Percentiles rank a stretch among this genome's conserved stretches.
These are phyloP conservation scores for Vitis hybrid DNA, from an alignment of 177 flowering plant genomes.

Conservation along the genomic window DNA sequence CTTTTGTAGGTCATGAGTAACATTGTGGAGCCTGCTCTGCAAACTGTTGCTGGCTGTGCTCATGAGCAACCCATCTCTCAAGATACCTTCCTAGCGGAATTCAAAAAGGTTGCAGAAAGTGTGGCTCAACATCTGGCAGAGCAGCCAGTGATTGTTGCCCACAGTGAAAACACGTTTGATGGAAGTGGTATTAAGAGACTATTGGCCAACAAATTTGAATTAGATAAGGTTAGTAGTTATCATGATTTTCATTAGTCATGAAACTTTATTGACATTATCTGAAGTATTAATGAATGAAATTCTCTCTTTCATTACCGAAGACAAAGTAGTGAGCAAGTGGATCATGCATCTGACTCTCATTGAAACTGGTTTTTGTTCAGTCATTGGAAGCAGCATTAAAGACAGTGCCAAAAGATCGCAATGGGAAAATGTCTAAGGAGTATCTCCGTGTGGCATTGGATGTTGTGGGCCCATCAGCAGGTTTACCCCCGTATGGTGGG, in stretches of 20 bases:
- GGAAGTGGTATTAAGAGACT: slow-evolving; percentile 79
- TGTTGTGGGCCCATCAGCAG: slow-evolving; percentile 63
- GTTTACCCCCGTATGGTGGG: slow-evolving; percentile 87
- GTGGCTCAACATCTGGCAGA: slow-evolving; percentile 63
- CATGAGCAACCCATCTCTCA: slow-evolving; percentile 43
- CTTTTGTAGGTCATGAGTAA: slow-evolving; percentile 64
- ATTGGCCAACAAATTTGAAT: slow-evolving; percentile 74
- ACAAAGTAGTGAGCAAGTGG: no score
- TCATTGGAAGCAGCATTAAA: slow-evolving; percentile 49
- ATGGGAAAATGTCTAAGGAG: slow-evolving; percentile 65
- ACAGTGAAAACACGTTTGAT: slow-evolving; percentile 80
- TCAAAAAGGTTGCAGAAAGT: slow-evolving; percentile 46
- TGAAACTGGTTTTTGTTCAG: slow-evolving; percentile 33
- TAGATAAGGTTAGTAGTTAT: slow-evolving; percentile 68
- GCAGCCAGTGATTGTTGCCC: slow-evolving; percentile 92
- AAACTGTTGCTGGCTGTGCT: slow-evolving; percentile 19
- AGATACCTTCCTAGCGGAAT: slow-evolving; percentile 58
- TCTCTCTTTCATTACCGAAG: no score
- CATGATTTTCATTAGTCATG: not conserved
- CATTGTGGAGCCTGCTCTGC: slow-evolving; percentile 69
- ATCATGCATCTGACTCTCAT: not conserved
- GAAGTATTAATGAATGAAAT: no score
- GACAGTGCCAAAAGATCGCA: slow-evolving; percentile 59
- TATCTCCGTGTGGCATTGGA: slow-evolving; percentile 61
- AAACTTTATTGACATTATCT: no score